These are phyloP conservation scores for Botrytis hyacinthi DNA, from an alignment of 2,329 filamentous ascomycete species.

Conservation along the genomic window DNA sequence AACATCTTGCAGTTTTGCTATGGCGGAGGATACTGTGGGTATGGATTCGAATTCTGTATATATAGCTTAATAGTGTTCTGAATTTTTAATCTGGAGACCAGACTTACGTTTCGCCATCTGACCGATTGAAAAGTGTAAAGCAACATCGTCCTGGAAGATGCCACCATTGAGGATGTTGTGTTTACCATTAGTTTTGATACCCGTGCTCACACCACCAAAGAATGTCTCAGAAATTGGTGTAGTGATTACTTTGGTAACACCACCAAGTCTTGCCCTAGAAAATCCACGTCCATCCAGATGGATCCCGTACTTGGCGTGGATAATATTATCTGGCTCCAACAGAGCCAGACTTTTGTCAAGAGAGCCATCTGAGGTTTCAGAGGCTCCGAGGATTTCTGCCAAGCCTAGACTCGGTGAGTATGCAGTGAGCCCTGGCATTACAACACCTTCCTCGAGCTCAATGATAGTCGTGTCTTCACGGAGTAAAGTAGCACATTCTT, in stretches of 20 bases:
- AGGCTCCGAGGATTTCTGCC: conserved; percentile 48
- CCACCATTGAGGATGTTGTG: conserved; percentile 43
- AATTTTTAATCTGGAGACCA: conserved; percentile 16
- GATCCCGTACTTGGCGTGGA: conserved; percentile 44
- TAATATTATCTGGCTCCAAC: conserved; percentile 37
- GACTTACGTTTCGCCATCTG: conserved; percentile 38
- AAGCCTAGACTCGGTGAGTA: conserved; percentile 50
- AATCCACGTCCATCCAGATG: conserved; percentile 45
- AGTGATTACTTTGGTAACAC: conserved; percentile 46
- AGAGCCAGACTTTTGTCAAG: conserved; percentile 36
- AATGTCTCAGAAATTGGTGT: conserved; percentile 40
- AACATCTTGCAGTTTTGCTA: conserved; percentile 41
- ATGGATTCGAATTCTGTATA: conserved; percentile 30
- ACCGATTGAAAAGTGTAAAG: conserved; percentile 44
- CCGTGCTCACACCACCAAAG: conserved; percentile 45
- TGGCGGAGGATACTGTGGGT: conserved; percentile 36
- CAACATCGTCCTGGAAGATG: conserved; percentile 45
- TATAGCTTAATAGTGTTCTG: conserved; percentile 12
- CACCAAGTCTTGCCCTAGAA: conserved; percentile 44
- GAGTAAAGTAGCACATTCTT: conserved; percentile 37
- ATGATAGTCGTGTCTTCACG: conserved; percentile 36
- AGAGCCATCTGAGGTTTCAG: conserved; percentile 48
- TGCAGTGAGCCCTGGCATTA: conserved; percentile 50
- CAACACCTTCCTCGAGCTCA: conserved; percentile 46
- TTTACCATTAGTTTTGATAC: conserved; percentile 42